phyloP scores from a whole-genome alignment of 2,329 filamentous ascomycete genomes.

The Beauveria brongniartii region DNA sequence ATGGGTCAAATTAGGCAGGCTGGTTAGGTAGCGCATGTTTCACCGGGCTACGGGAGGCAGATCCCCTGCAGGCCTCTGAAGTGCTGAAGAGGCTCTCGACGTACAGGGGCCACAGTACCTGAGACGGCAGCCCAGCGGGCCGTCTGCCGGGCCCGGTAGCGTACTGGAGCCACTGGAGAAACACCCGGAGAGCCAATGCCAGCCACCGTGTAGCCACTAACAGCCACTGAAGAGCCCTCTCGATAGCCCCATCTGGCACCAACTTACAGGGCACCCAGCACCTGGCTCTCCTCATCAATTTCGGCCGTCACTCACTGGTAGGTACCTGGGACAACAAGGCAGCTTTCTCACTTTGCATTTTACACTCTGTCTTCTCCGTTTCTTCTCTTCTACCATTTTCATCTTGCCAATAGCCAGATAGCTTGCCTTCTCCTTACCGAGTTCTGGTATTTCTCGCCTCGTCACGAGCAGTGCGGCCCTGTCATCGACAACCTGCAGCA shows the following conservation, averaged over 20 bases:
- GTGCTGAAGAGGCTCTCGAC: not conserved
- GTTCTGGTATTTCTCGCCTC: not conserved
- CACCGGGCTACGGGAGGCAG: not conserved
- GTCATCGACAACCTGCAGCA: not conserved
- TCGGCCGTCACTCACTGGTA: not conserved
- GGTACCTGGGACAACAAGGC: conserved; percentile 7
- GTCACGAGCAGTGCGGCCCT: not conserved
- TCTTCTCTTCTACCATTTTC: conserved; percentile 6
- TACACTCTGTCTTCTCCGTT: conserved; percentile 6
- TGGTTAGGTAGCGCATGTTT: not conserved
- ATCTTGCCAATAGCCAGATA: conserved; percentile 1
- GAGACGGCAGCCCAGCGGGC: not conserved
- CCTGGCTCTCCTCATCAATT: not conserved
- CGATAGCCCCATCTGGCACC: not conserved
- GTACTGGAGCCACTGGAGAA: not conserved
- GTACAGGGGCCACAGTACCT: not conserved
- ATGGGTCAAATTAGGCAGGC: not conserved
- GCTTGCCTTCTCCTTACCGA: not conserved
- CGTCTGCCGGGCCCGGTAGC: conserved; percentile 1
- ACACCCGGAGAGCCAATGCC: not conserved
- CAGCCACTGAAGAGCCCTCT: not conserved
- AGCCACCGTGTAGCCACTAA: not conserved
- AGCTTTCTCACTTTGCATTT: conserved; percentile 11
- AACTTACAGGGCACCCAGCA: not conserved
- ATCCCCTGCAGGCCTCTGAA: not conserved